Base-by-base conservation (phyloP, 2,329 filamentous ascomycete species). In the Lecanicillium sp. region DNA sequence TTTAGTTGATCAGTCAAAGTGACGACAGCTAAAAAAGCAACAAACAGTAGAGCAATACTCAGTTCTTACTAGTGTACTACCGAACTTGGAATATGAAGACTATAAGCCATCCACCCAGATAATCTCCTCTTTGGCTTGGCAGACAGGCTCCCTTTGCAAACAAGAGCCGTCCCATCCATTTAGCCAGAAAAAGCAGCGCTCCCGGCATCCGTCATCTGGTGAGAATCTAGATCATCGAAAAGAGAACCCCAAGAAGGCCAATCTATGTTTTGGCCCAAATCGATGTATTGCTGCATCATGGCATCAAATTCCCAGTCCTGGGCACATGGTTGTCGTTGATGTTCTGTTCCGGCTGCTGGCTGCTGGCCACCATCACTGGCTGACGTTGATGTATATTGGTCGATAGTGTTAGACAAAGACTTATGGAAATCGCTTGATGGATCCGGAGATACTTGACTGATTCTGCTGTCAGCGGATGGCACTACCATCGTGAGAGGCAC, bases 211-310 rank as follows among this genome's bases (percentile, higher is more conserved):
- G 25, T 25, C 35, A 22, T 37, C 4, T 27, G 35, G 19, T 37
- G 35, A 37, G 29, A 25, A 25, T 37, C 35, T 2, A 37, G 3
- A 25, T 37, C 35, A 32, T 37, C 19, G 13, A 37, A 37, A 16
- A 37, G 35, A 25, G 35, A 17, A 17, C 7, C 8, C 35, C 35
- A 37, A 17, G n/a, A 37, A 25, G 17, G 17, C 17, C 35, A 17
- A 25, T 37, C 29, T 9, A 32, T 32, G 9, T 7, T 11, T 25
- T 31, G n/a, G 18, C 29, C 14, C 17, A 37, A 16, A 37, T 37
- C 29, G 18, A 37, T 32, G 14, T 37, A 37, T 25, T 32, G 17
- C 14, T 37, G 29, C 35, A 37, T 32, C 35, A 32, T 31, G 18
- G 28, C 28, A 32, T 37, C 35, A 16, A 37, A 27, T n/a, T 37